These are phyloP conservation scores for Rhizomucor miehei DNA, from an alignment of 371 early-diverging fungal genomes.

Conservation along the genomic window DNA sequence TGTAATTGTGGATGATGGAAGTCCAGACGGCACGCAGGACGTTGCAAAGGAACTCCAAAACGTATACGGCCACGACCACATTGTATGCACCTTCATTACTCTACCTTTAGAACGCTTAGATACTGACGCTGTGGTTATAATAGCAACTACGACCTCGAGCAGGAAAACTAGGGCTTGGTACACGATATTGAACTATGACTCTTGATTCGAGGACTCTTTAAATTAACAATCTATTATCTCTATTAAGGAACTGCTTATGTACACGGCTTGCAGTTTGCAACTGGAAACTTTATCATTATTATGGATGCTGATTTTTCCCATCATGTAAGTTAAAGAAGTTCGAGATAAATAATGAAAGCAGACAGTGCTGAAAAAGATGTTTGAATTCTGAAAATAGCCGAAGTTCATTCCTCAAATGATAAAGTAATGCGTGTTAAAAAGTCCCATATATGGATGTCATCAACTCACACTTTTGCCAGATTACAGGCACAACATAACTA, in stretches of 20 bases:
- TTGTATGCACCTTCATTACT: conserved; percentile 56
- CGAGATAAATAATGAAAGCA: neutral
- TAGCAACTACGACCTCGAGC: conserved; percentile 87
- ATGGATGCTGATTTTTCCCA: conserved; percentile 99
- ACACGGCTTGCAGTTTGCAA: conserved; percentile 92
- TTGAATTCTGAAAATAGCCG: conserved; percentile 58
- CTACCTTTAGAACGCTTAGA: neutral
- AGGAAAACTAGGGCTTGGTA: conserved; percentile 93
- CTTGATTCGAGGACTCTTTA: neutral
- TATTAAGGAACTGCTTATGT: conserved; percentile 96
- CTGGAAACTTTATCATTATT: conserved; percentile 94
- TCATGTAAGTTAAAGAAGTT: conserved; percentile 57
- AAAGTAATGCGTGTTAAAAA: conserved; percentile 30
- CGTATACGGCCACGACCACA: conserved; percentile 84
- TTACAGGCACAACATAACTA: conserved; percentile 80
- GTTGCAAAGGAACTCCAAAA: conserved; percentile 86
- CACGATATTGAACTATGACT: conserved; percentile 8
- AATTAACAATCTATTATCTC: neutral
- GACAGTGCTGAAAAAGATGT: neutral
- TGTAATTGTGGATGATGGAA: conserved; percentile 97
- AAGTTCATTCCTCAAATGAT: conserved; percentile 97
- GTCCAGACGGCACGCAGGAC: conserved; percentile 98
- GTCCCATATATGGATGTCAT: neutral
- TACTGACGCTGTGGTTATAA: neutral
- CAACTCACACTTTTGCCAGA: conserved; percentile 19